These are phyloP conservation scores for Moesziomyces sp. DNA, from an alignment of 1,284 basidiomycete species.

Conservation along the genomic window DNA sequence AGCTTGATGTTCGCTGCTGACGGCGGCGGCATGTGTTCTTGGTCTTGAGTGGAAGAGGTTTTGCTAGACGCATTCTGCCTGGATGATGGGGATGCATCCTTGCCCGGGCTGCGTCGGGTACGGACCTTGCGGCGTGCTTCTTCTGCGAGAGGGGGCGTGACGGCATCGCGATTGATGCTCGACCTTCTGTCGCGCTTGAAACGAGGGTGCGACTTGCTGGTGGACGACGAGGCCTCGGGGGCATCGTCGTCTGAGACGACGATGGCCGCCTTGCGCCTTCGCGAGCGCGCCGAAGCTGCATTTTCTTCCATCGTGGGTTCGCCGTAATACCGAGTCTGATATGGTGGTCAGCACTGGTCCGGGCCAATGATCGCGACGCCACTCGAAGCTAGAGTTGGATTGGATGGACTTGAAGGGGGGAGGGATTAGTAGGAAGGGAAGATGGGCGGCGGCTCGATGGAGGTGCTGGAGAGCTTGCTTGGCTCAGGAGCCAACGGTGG, in stretches of 20 bases:
- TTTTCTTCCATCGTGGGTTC: neutral
- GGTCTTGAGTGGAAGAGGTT: neutral
- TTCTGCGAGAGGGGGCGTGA: conserved; percentile 6
- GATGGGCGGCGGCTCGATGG: no score
- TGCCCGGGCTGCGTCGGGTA: conserved; percentile 19
- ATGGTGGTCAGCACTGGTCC: no score
- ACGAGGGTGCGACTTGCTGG: conserved; percentile 1
- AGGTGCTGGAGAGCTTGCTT: no score
- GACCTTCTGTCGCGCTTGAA: conserved; percentile 13
- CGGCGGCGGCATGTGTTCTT: neutral
- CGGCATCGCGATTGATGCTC: conserved; percentile 12
- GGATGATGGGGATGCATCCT: conserved; percentile 5
- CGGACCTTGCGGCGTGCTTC: conserved; percentile 15
- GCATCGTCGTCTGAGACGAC: conserved; percentile 5
- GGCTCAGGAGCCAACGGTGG: no score
- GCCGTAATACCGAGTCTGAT: no score
- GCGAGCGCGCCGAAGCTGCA: neutral
- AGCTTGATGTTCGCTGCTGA: neutral
- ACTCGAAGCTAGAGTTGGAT: no score
- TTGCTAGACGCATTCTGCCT: neutral
- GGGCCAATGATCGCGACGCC: no score
- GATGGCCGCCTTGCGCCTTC: conserved; percentile 16
- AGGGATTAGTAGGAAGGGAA: no score
- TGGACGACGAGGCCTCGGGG: conserved; percentile 10
- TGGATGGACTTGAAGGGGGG: no score